Conservation (phyloP, 768 basidiomycete genomes). For the Dioszegia hungarica region DNA sequence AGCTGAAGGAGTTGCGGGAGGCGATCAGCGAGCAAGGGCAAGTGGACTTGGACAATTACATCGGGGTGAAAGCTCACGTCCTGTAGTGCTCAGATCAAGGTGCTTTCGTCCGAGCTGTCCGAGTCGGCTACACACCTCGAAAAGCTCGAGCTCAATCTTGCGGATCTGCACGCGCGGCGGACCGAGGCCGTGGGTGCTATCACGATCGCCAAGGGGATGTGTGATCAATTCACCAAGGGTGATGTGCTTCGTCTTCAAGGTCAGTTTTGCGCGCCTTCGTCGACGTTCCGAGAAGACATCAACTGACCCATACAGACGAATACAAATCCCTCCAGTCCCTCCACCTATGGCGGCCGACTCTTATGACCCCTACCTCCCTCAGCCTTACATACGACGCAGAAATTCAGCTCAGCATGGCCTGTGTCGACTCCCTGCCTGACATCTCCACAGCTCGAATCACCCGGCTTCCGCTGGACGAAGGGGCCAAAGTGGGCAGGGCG, state of each 20-base stretch:
- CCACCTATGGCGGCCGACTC: conserved; percentile 34
- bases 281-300: no score
- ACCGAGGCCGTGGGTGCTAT: conserved; percentile 34
- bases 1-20: conserved; percentile 33
- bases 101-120: conserved; percentile 36
- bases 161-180: conserved; percentile 32
- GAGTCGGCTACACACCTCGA: conserved; percentile 39
- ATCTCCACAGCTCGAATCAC: conserved; percentile 18
- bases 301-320: conserved; percentile 30
- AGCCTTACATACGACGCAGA: conserved; percentile 30
- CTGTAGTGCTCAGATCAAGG: conserved; percentile 39
- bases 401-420: conserved; percentile 24
- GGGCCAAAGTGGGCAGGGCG: conserved; percentile 3
- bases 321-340: conserved; percentile 40
- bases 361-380: conserved; percentile 12
- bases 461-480: conserved; percentile 12
- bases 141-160: conserved; percentile 34
- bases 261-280: conserved; percentile 7
- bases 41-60: no score
- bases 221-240: conserved; percentile 46
- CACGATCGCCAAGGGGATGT: conserved; percentile 34
- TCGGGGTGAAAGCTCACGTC: no score
- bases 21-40: conserved; percentile 40
- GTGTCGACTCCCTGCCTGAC: conserved; percentile 19
- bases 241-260: conserved; percentile 44